Conservation (phyloP, 78 protist species). For the Dictyostelium purpureum region DNA sequence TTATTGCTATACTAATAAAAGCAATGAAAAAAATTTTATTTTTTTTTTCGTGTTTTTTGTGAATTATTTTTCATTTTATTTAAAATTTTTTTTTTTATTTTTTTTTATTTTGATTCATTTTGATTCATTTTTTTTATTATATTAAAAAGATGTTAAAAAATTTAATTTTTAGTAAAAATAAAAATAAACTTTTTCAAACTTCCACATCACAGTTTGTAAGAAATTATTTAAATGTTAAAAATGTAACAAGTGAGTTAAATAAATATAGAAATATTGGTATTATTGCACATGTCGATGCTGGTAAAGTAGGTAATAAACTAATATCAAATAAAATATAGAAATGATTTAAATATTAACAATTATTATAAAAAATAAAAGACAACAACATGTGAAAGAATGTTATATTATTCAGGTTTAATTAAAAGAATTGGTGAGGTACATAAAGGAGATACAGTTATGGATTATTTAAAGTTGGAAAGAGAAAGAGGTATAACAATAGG, state of each 20-base stretch:
- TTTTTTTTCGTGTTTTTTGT: too few relatives aligned
- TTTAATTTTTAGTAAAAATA: neutral
- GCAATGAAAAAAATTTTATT: too few relatives aligned
- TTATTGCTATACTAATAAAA: too few relatives aligned
- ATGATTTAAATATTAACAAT: neutral
- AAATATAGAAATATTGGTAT: conserved; percentile 95
- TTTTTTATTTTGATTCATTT: neutral
- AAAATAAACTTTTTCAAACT: neutral
- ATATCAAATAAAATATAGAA: neutral
- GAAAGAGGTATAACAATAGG: conserved; percentile 96
- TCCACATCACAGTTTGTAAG: neutral
- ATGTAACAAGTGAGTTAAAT: conserved; percentile 23
- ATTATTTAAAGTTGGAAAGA: conserved; percentile 91
- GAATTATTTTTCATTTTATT: too few relatives aligned
- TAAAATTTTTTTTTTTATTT: too few relatives aligned
- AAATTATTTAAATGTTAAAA: conserved; percentile 6
- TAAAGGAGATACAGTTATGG: conserved; percentile 94
- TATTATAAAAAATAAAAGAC: conserved; percentile 81
- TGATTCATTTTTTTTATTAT: neutral
- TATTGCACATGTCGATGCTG: conserved; percentile 98
- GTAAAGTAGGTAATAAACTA: conserved; percentile 62
- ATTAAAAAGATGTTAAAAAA: neutral
- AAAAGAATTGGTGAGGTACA: conserved; percentile 89
- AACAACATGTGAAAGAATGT: conserved; percentile 95
- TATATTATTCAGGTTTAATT: conserved; percentile 87